phyloP scores from a whole-genome alignment of 148 eudicot species.

The Camellia japonica region DNA sequence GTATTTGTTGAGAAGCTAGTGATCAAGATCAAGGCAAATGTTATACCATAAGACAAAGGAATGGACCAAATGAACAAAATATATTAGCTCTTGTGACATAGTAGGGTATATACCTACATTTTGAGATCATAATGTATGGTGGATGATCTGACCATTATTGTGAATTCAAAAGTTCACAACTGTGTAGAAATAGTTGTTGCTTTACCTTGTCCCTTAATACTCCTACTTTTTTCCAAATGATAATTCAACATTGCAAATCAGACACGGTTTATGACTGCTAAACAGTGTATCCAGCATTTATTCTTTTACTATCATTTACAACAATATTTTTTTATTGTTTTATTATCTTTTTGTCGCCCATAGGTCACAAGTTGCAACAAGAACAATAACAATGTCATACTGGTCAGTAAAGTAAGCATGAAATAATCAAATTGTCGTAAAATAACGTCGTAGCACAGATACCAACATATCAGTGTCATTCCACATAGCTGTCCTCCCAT shows the following conservation, averaged over 20 bases:
- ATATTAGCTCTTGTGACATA: not conserved
- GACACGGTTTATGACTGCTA: not conserved
- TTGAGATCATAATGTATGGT: not conserved
- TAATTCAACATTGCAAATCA: not conserved
- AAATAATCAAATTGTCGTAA: not conserved
- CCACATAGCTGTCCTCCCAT: constrained; percentile 14
- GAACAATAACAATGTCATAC: not conserved
- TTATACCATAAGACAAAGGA: not conserved
- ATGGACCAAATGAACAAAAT: not conserved
- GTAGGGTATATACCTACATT: not conserved
- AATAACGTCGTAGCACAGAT: not conserved
- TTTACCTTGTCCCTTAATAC: not conserved
- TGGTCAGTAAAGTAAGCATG: not conserved
- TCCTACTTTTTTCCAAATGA: not conserved
- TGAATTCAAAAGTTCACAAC: not conserved
- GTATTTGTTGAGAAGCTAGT: not conserved
- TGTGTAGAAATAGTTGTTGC: not conserved
- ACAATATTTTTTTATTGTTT: no score
- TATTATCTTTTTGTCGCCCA: not conserved
- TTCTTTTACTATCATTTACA: not conserved
- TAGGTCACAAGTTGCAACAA: not conserved
- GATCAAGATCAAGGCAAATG: not conserved
- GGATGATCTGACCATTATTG: not conserved
- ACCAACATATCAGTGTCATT: not conserved
- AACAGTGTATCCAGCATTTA: not conserved